These are phyloP conservation scores for Penicillium hordei DNA, from an alignment of 2,329 filamentous ascomycete species.

Conservation along the genomic window DNA sequence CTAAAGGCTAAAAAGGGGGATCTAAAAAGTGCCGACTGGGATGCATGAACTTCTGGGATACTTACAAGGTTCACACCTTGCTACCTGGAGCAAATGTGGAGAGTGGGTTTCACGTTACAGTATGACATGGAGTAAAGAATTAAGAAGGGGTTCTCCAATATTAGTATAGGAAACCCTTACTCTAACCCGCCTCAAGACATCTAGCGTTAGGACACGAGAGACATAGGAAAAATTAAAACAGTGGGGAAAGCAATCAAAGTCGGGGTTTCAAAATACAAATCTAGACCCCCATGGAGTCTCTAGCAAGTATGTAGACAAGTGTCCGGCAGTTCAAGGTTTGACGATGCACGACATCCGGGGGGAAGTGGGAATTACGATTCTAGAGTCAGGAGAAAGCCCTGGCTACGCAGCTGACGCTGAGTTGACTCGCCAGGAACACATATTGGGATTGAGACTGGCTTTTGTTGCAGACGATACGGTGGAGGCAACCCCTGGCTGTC, in stretches of 20 bases:
- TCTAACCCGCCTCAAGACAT: background rate
- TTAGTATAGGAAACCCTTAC: background rate
- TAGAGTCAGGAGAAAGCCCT: constrained; percentile 11
- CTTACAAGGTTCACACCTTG: constrained; percentile 5
- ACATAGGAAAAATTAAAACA: background rate
- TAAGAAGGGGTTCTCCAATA: background rate
- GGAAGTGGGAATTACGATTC: constrained; percentile 8
- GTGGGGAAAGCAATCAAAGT: background rate
- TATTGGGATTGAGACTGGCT: constrained; percentile 23
- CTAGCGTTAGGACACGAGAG: background rate
- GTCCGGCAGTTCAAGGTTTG: constrained; percentile 15
- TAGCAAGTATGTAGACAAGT: constrained; percentile 7
- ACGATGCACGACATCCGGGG: constrained; percentile 24
- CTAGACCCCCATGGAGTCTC: background rate
- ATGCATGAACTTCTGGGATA: constrained; percentile 19
- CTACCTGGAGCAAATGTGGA: background rate
- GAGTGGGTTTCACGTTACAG: constrained; percentile 4
- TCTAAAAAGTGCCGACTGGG: background rate
- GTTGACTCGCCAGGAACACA: constrained; percentile 20
- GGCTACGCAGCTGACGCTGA: constrained; percentile 12
- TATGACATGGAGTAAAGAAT: background rate
- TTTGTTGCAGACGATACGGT: constrained; percentile 12
- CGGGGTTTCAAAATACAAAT: constrained; percentile 13
- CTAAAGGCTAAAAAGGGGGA: constrained; percentile 12
- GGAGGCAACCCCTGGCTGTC: constrained; percentile 5